phyloP scores from a whole-genome alignment of 495 filamentous ascomycete species.

The Parmelia sp. region DNA sequence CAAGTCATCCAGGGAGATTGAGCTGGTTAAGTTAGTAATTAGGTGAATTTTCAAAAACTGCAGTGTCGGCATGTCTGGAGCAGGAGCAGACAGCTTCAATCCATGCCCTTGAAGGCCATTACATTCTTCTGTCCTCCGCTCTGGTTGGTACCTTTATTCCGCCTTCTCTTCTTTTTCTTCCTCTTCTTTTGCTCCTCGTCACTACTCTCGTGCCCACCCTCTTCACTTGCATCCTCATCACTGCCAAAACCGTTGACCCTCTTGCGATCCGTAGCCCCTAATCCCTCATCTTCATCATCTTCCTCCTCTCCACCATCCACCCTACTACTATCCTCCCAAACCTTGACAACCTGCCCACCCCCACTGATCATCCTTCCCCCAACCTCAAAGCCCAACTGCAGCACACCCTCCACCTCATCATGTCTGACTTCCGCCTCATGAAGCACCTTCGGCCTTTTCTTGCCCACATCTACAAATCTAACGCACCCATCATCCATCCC shows the following conservation, averaged over 20 bases:
- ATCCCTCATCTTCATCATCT: conserved; percentile 30
- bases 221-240: conserved; percentile 33
- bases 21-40: background rate
- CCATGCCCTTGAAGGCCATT: conserved; percentile 58
- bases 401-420: conserved; percentile 77
- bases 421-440: conserved; percentile 54
- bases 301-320: conserved; percentile 40
- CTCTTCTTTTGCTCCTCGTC: conserved; percentile 39
- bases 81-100: conserved; percentile 41
- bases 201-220: conserved; percentile 39
- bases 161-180: conserved; percentile 51
- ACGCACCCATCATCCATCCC: conserved; percentile 67
- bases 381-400: conserved; percentile 73
- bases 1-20: background rate
- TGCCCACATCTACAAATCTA: conserved; percentile 49
- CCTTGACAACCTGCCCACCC: conserved; percentile 74
- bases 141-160: conserved; percentile 48
- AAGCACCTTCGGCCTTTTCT: conserved; percentile 48
- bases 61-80: background rate
- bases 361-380: conserved; percentile 80
- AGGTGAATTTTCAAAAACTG: background rate
- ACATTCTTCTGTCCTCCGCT: conserved; percentile 51
- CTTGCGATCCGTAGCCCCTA: conserved; percentile 18
- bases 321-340: conserved; percentile 56
- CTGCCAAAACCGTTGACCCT: conserved; percentile 39